Base-by-base conservation (phyloP, 78 protist species). In the Emiliania huxleyi region DNA sequence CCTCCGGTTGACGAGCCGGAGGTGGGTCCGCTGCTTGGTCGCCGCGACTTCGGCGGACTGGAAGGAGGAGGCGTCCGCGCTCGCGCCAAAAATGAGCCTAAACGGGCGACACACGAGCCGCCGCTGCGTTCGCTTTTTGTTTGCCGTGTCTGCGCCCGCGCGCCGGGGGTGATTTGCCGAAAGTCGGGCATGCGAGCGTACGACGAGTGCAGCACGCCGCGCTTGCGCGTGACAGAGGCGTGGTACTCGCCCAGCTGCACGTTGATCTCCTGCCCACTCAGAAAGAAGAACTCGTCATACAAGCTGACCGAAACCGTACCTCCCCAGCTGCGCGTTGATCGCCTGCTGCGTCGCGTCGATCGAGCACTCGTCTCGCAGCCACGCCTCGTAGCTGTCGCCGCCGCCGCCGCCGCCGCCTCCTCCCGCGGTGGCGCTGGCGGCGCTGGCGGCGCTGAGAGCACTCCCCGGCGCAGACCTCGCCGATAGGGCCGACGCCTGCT, bases 251-350 rank as follows among this genome's bases (percentile, higher is more conserved):
- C 84, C 38, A 91, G 93, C 88, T 91, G 93, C 55, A 91, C 43
- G 88, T 91, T 91, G 38, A 91, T 22, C 93, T 91, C 93, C 49
- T n/a, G n/a, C n/a, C n/a, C n/a, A n/a, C n/a, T n/a, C n/a, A n/a
- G n/a, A n/a, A n/a, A n/a, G n/a, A n/a, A n/a, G n/a, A n/a, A n/a
- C n/a, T n/a, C n/a, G n/a, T n/a, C n/a, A n/a, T n/a, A n/a, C n/a
- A n/a, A n/a, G n/a, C n/a, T n/a, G n/a, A n/a, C n/a, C n/a, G n/a
- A n/a, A n/a, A n/a, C n/a, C n/a, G 42, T 73, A 73, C 88, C 15
- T 29, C 43, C 48, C 84, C 38, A 91, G 93, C 88, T 91, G 93
- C 55, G 77, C 43, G 88, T 91, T 91, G 38, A 91, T 22, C 93
- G 75, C 93, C 49, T 79, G 62, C 25, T 91, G 81, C 69, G 42